These are phyloP conservation scores for Ilex asprella DNA, from an alignment of 257 asterid genomes.

Conservation along the genomic window DNA sequence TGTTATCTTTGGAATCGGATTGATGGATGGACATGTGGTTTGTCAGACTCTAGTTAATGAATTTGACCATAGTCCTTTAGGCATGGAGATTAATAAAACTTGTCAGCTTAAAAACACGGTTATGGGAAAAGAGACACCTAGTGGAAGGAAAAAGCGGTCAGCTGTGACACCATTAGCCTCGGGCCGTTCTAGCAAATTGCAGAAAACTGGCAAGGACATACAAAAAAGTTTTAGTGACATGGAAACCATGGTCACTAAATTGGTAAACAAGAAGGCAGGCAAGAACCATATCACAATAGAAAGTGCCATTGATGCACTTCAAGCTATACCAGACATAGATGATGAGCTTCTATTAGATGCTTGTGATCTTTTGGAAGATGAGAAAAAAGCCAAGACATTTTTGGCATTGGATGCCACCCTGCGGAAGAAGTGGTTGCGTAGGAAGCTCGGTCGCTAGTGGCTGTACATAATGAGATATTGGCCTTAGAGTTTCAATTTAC, in stretches of 20 bases:
- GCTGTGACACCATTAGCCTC: neutral
- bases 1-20: constrained; percentile 22
- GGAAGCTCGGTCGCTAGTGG: constrained; percentile 29
- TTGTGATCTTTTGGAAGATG: constrained; percentile 42
- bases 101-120: constrained; percentile 19
- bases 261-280: constrained; percentile 13
- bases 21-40: constrained; percentile 13
- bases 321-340: constrained; percentile 32
- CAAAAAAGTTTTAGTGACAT: neutral
- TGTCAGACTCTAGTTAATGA: constrained; percentile 12
- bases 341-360: constrained; percentile 35
- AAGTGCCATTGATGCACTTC: constrained; percentile 31
- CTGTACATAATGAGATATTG: neutral
- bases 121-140: constrained; percentile 9
- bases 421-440: constrained; percentile 37
- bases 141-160: constrained; percentile 17
- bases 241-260: constrained; percentile 1
- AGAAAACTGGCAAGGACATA: constrained; percentile 9
- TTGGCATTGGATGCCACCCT: constrained; percentile 35
- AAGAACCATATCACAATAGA: constrained; percentile 16
- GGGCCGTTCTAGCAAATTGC: constrained; percentile 18
- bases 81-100: constrained; percentile 16
- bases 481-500: too few relatives aligned
- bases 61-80: constrained; percentile 12
- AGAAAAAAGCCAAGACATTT: constrained; percentile 39